These are phyloP conservation scores for Pichia exigua DNA, from an alignment of 805 yeast species.

Conservation along the genomic window DNA sequence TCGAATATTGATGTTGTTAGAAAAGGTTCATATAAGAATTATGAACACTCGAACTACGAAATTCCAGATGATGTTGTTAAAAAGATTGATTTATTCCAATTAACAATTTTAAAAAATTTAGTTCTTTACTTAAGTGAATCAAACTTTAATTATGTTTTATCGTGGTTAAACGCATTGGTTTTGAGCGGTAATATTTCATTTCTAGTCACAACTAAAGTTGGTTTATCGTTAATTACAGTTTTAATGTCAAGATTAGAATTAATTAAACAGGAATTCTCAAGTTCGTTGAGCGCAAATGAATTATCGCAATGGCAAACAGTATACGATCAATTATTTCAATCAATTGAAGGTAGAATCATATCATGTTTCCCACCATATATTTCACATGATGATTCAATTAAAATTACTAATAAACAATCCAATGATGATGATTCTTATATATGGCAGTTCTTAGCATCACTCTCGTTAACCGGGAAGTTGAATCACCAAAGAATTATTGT, in stretches of 20 bases:
- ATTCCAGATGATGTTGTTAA: slow-evolving; percentile 48
- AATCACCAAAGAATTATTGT: slow-evolving; percentile 90
- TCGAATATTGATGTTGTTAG: slow-evolving; percentile 72
- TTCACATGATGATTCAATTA: slow-evolving; percentile 24
- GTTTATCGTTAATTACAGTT: slow-evolving; percentile 83
- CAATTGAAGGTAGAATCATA: slow-evolving; percentile 69
- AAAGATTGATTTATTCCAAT: slow-evolving; percentile 69
- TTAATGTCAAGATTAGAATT: slow-evolving; percentile 86
- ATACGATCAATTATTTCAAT: slow-evolving; percentile 74
- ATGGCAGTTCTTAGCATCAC: slow-evolving; percentile 95
- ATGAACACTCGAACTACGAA: slow-evolving; percentile 32
- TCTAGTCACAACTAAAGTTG: slow-evolving; percentile 67
- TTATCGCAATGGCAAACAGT: slow-evolving; percentile 67
- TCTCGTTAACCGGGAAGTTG: slow-evolving; percentile 83
- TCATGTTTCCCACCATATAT: slow-evolving; percentile 72
- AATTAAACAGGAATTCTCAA: slow-evolving; percentile 68
- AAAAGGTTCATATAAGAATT: slow-evolving; percentile 70
- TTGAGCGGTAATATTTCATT: slow-evolving; percentile 63
- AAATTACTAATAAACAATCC: slow-evolving; percentile 30
- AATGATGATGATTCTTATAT: slow-evolving; percentile 70
- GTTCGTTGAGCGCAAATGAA: slow-evolving; percentile 43
- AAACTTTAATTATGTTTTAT: slow-evolving; percentile 69
- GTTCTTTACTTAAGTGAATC: slow-evolving; percentile 81
- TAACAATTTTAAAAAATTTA: slow-evolving; percentile 74
- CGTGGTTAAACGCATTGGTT: slow-evolving; percentile 60